Conservation (phyloP, 2,329 filamentous ascomycete genomes). For the Clonostachys sp. region DNA sequence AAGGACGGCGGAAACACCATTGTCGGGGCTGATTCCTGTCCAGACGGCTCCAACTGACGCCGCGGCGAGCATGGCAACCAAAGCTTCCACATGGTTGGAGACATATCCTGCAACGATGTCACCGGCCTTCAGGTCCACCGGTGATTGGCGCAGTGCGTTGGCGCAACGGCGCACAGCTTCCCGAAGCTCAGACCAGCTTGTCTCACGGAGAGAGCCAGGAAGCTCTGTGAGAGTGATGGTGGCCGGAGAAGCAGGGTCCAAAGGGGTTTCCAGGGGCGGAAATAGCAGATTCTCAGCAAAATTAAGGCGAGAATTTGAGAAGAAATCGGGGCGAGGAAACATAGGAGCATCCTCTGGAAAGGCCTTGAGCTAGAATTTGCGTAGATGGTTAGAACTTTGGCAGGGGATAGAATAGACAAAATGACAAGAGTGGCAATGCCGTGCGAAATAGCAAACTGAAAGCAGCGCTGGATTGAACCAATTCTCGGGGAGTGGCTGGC, state of each 20-base stretch:
- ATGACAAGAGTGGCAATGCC: too few relatives aligned
- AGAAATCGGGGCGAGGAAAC: slow-evolving; percentile 87
- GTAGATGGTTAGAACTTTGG: too few relatives aligned
- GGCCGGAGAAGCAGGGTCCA: slow-evolving; percentile 57
- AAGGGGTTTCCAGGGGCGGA: slow-evolving; percentile 41
- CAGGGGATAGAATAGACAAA: too few relatives aligned
- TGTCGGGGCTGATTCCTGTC: slow-evolving; percentile 92
- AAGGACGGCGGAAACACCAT: slow-evolving; percentile 83
- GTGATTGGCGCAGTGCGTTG: slow-evolving; percentile 56
- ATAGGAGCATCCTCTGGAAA: slow-evolving; percentile 64
- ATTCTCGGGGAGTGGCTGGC: too few relatives aligned
- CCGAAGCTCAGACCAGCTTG: slow-evolving; percentile 75
- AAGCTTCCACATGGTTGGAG: slow-evolving; percentile 82
- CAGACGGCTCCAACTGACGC: slow-evolving; percentile 82
- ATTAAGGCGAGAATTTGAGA: slow-evolving; percentile 73
- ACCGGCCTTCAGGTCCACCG: slow-evolving; percentile 49
- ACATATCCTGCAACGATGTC: slow-evolving; percentile 71
- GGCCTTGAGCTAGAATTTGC: slow-evolving; percentile 28
- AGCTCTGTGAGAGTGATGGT: slow-evolving; percentile 79
- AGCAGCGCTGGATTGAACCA: too few relatives aligned
- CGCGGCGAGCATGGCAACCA: slow-evolving; percentile 83
- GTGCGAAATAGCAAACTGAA: too few relatives aligned
- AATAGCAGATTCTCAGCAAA: slow-evolving; percentile 95
- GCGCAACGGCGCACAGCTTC: slow-evolving; percentile 73
- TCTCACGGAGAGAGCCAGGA: slow-evolving; percentile 43